Evolutionary conservation across 768 basidiomycete species (phyloP), one percentile per base, ranked within the genome.

Genomic region (Sporobolomyces phaffii): DNA sequence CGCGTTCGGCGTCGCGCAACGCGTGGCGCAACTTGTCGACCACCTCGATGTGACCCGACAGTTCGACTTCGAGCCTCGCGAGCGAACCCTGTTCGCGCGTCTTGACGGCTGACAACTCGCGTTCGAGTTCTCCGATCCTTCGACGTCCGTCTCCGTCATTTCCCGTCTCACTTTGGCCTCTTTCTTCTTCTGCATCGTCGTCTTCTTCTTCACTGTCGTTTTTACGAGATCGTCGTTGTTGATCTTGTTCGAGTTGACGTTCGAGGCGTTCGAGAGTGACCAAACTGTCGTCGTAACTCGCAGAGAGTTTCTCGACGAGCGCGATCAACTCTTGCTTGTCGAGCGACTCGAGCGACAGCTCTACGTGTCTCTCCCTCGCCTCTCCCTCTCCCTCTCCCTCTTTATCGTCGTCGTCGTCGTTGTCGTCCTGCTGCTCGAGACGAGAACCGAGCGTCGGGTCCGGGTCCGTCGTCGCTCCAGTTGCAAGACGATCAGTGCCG

Each of bases 1-100:
- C 91, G 78, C 85, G 90, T 79, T 93, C 91, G 24, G 92, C 78
- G 65, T 91, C 90, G 69, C 87, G 86, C 45, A 90, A 83, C 77
- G 92, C 88, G 22, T 81, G 77, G 64, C 91, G 81, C 57, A 93
- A 81, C 77, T 91, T 91, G 67, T 91, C 90, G 41, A 85, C 80
- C 41, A 91, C 85, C 72, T 91, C 89, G 71, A 90, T 85, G 51
- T 88, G 85, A 40, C 88, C 85, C 29, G 85, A 85, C 77, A 92
- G 79, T 73, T 92, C 89, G 66, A 85, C 82, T 77, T 93, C 91
- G 38, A 38, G 38, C 17, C 38, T n/a, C n/a, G n/a, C n/a, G n/a
- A n/a, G n/a, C n/a, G n/a, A n/a, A n/a, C n/a, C n/a, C n/a, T n/a
- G n/a, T n/a, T n/a, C n/a, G n/a, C n/a, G n/a, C n/a, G n/a, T n/a